Percentiles rank a stretch among this genome's conserved stretches.
These are phyloP conservation scores for Cymodocea nodosa DNA, from an alignment of 116 monocot species.

Conservation along the genomic window DNA sequence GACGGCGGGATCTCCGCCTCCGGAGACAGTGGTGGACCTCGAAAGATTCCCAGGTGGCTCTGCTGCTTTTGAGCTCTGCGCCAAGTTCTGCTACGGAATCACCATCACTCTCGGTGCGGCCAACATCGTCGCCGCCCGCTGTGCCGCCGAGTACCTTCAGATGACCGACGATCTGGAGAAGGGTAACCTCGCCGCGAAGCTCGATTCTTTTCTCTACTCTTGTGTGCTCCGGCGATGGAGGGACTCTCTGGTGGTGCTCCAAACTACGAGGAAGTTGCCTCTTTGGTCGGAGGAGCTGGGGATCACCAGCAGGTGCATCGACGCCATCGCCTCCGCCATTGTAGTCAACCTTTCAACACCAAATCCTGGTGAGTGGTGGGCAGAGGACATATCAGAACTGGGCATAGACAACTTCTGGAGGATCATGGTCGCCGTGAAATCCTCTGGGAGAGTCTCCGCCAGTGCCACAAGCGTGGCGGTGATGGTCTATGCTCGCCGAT, in stretches of 20 bases:
- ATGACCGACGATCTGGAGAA: conserved; percentile 60
- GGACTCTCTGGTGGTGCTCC: conserved; percentile 46
- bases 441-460: conserved; percentile 27
- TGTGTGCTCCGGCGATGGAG: conserved; percentile 78
- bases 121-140: conserved; percentile 52
- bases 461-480: conserved; percentile 44
- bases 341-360: conserved; percentile 13
- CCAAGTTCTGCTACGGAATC: conserved; percentile 82
- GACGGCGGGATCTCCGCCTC: neutral
- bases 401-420: conserved; percentile 66
- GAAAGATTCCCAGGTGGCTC: conserved; percentile 61
- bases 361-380: conserved; percentile 38
- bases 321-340: conserved; percentile 32
- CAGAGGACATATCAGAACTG: conserved; percentile 52
- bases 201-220: conserved; percentile 67
- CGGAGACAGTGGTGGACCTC: conserved; percentile 23
- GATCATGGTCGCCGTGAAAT: conserved; percentile 54
- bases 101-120: conserved; percentile 60
- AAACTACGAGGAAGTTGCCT: conserved; percentile 27
- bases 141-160: conserved; percentile 61
- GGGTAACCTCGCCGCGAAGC: conserved; percentile 56
- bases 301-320: conserved; percentile 52
- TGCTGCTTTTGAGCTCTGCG: conserved; percentile 68
- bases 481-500: conserved; percentile 37
- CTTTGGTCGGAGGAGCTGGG: conserved; percentile 46